Conservation (phyloP, 805 yeast species). For the Candida ponderosae region DNA sequence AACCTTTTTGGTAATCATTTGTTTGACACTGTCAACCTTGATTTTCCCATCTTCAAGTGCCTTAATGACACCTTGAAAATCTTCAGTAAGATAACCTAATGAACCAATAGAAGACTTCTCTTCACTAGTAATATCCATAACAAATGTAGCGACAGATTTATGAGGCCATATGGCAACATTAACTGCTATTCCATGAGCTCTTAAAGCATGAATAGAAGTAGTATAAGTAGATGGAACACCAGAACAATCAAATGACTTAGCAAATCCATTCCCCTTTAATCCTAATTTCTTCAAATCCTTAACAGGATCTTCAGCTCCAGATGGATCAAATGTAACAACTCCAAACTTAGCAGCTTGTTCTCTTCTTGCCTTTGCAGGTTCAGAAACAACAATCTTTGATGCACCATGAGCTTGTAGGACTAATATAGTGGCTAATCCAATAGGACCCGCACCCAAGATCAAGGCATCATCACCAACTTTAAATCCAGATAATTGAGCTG, state of each 20-base stretch:
- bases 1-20: slow-evolving; percentile 32
- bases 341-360: slow-evolving; percentile 45
- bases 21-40: slow-evolving; percentile 25
- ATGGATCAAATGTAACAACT: slow-evolving; percentile 37
- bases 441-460: slow-evolving; percentile 56
- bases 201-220: slow-evolving; percentile 30
- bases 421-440: slow-evolving; percentile 51
- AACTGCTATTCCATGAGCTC: slow-evolving; percentile 35
- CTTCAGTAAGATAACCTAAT: slow-evolving; percentile 34
- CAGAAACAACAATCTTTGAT: slow-evolving; percentile 45
- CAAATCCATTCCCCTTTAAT: slow-evolving; percentile 37
- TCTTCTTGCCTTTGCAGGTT: slow-evolving; percentile 55
- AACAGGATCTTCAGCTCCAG: slow-evolving; percentile 22
- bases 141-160: slow-evolving; percentile 32
- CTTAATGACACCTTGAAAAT: slow-evolving; percentile 34
- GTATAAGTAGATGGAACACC: slow-evolving; percentile 41
- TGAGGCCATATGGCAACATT: slow-evolving; percentile 46
- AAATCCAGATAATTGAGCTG: slow-evolving; percentile 37
- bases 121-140: slow-evolving; percentile 36
- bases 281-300: slow-evolving; percentile 25
- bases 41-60: slow-evolving; percentile 31
- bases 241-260: slow-evolving; percentile 45
- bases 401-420: slow-evolving; percentile 43
- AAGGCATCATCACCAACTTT: slow-evolving; percentile 37
- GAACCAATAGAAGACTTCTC: slow-evolving; percentile 39